Percentiles rank a stretch among this genome's conserved stretches.
Evolutionary conservation across 2,329 filamentous ascomycete species (phyloP).

Genomic region (Clarireedia sp.): DNA sequence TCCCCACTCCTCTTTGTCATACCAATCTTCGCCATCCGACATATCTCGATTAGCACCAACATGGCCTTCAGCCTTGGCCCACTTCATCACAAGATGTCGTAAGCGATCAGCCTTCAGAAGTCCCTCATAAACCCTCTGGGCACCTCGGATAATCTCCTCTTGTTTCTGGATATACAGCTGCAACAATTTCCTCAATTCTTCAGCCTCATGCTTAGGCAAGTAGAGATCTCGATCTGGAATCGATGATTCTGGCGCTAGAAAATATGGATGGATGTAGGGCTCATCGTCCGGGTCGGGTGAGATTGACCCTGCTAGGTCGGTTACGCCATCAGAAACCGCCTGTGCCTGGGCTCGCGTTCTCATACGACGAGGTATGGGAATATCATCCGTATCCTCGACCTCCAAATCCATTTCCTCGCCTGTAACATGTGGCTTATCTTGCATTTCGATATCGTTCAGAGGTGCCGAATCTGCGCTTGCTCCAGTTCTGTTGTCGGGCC

Average conservation of each 20-base stretch:
- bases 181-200: conserved; percentile 66
- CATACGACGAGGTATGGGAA: conserved; percentile 42
- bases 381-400: conserved; percentile 31
- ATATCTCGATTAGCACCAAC: conserved; percentile 56
- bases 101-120: conserved; percentile 66
- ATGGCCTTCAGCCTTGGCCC: conserved; percentile 73
- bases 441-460: conserved; percentile 11
- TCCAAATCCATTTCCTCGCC: conserved; percentile 4
- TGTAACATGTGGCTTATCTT: not conserved
- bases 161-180: conserved; percentile 78
- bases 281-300: conserved; percentile 40
- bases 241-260: conserved; percentile 54
- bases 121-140: conserved; percentile 59
- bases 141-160: conserved; percentile 70
- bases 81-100: conserved; percentile 62
- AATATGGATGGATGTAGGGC: conserved; percentile 66
- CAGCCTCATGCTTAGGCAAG: conserved; percentile 65
- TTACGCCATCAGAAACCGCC: conserved; percentile 32
- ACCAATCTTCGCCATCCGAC: conserved; percentile 87
- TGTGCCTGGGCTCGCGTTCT: conserved; percentile 45
- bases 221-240: conserved; percentile 63
- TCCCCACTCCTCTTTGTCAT: conserved; percentile 73
- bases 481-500: not conserved
- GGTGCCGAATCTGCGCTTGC: not conserved
- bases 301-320: conserved; percentile 28